Evolutionary conservation across 1,284 basidiomycete species (phyloP), one percentile per base, ranked within the genome.

Genomic region (Hemileccinum hortonii): DNA sequence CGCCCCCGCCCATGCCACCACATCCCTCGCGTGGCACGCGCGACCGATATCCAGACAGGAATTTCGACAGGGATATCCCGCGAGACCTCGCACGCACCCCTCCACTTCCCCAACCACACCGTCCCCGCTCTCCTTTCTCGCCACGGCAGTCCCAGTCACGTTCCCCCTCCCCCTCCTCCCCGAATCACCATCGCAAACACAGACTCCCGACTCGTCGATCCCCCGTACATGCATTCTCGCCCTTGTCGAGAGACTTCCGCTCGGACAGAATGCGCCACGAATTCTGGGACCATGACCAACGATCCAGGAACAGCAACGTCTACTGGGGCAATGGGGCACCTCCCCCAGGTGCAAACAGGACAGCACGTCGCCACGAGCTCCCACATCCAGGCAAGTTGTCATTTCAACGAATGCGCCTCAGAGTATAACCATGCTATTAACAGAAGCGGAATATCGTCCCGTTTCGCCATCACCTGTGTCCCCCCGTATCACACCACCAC

Each of bases 191-290:
- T 37, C 70, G 66, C 41, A 75, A 72, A 50, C 78, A 81, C 58
- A 69, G 78, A 42, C 65, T 78, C 21, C 79, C 78, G 1, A 56
- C 67, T 12, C 69, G 68, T 46, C 71, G 75, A 36, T 71, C 75
- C 18, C 73, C 75, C 5, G 56, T 58, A 19, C 50, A 65, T 1
- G 56, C 55, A 50, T 76, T 72, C 58, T 75, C 70, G n/a, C 75
- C 73, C 2, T 62, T 64, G 9, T 62, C 58, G 3, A 67, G 64
- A 14, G 61, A 70, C 51, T 59, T 62, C 35, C 61, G 66, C 45
- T 57, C 67, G 24, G 67, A 73, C 52, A 63, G 66, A 50, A 51
- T 61, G 41, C 63, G 65, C 21, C 70, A 75, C 30, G 66, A 70
- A 40, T 30, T 54, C 18, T 47, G 61, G 50, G 63, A 70, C 44